phyloP scores from a whole-genome alignment of 2,329 filamentous ascomycete species.

The Monilinia aucupariae region DNA sequence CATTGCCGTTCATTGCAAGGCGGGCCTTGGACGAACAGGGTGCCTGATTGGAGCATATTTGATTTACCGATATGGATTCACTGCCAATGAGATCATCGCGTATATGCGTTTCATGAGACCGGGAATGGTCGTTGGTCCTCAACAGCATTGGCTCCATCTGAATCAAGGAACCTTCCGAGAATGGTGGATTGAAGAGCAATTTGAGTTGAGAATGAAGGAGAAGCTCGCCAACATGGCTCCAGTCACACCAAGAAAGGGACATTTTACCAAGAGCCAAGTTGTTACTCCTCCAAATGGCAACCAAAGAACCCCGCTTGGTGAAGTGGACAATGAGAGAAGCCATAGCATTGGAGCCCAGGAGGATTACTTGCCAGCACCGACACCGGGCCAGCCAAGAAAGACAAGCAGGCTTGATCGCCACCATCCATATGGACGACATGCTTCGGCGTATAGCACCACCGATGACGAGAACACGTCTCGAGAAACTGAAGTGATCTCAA shows the following conservation, averaged over 20 bases:
- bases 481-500: conserved; percentile 54
- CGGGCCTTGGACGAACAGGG: conserved; percentile 87
- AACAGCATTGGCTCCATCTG: conserved; percentile 97
- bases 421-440: conserved; percentile 62
- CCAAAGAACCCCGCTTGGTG: conserved; percentile 79
- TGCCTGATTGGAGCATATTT: conserved; percentile 96
- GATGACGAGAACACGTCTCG: conserved; percentile 50
- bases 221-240: conserved; percentile 44
- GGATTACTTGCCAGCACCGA: conserved; percentile 89
- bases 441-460: conserved; percentile 39
- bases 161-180: conserved; percentile 97
- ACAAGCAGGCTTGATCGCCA: conserved; percentile 69
- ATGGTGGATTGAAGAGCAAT: conserved; percentile 79
- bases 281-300: conserved; percentile 81
- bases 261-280: conserved; percentile 57
- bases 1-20: conserved; percentile 98
- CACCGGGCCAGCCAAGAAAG: conserved; percentile 92
- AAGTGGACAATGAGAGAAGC: conserved; percentile 74
- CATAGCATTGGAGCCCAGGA: conserved; percentile 66
- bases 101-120: conserved; percentile 99
- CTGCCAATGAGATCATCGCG: conserved; percentile 92
- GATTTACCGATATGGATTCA: conserved; percentile 96
- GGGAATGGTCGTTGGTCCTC: conserved; percentile 96
- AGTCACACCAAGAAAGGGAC: conserved; percentile 57
- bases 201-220: conserved; percentile 45